Evolutionary conservation across 805 yeast species (phyloP), one percentile per base, ranked within the genome.

Genomic region (Candida ipomoeae): DNA sequence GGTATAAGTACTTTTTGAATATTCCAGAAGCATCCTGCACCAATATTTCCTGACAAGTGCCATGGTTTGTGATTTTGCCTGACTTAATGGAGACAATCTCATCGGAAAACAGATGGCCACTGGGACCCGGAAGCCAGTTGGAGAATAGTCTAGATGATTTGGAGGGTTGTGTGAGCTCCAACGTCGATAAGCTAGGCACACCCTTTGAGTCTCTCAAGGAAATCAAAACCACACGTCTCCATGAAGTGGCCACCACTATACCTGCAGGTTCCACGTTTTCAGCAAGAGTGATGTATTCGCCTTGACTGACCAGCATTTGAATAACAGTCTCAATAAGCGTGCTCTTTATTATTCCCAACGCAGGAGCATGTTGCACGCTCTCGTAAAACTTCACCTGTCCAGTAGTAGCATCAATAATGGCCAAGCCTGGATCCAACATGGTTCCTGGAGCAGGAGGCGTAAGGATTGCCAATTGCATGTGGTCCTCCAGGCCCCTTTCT

Each of bases 261-360:
- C 96, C 96, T 1, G 86, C 81, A 0, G 94, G 91, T 55, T 83
- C 89, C 10, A 85, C 74, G 52, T 79, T 79, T 48, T 81, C 80
- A 1, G 85, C 77, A 36, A 74, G 58, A 1, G 82, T 78, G 15
- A 89, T 70, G 31, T 64, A 62, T 62, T 91, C 97, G n/a, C 71
- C 71, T 46, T 58, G 65, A 3, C 48, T 56, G 13, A 56, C 38
- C 49, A 65, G 63, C 29, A 74, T 55, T 14, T 75, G 71, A 17
- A 74, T 64, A 1, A 70, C 59, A 5, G 84, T 68, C 39, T 71
- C 75, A 20, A 84, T 58, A 2, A 65, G 58, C 44, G 70, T 68
- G 59, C 71, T 67, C 67, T 66, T 79, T 44, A 83, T 70, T 31
- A 84, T 65, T 32, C 87, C 83, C 55, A 80, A 73, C 1, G 88